These are phyloP conservation scores for Agaricus subrufescens DNA, from an alignment of 768 basidiomycete species.

Conservation along the genomic window DNA sequence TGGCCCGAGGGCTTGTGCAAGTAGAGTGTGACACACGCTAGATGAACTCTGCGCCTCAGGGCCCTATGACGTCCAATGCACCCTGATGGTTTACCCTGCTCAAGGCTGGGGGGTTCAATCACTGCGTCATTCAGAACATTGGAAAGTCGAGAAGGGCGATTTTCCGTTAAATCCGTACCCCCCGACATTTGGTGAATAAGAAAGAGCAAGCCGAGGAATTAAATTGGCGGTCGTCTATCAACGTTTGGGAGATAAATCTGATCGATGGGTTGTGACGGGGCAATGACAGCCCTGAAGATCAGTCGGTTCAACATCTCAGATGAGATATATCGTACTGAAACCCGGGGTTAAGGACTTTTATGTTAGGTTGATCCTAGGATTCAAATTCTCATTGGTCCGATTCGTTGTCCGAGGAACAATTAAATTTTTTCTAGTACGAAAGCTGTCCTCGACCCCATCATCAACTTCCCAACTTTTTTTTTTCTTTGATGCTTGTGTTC, in stretches of 20 bases:
- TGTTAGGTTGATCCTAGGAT: constrained; percentile 5
- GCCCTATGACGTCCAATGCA: constrained; percentile 1
- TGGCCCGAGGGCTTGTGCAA: background rate
- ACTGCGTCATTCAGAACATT: background rate
- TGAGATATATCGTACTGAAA: background rate
- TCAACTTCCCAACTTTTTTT: too few relatives aligned
- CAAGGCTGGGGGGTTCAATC: background rate
- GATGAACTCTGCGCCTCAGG: background rate
- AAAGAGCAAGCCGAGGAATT: background rate
- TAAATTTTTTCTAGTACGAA: background rate
- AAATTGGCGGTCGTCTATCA: background rate
- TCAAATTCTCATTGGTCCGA: constrained; percentile 6
- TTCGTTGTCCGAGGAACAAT: constrained; percentile 4
- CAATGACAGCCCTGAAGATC: background rate
- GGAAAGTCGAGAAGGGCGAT: background rate
- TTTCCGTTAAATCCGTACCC: constrained; percentile 8
- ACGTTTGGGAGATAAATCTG: background rate
- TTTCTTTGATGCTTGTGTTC: too few relatives aligned
- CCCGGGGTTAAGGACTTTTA: constrained; percentile 8
- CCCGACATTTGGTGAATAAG: background rate
- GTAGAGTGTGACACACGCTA: background rate
- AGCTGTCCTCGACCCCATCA: too few relatives aligned
- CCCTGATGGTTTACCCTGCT: constrained; percentile 1
- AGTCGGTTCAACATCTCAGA: background rate
- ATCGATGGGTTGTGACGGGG: background rate